Base-by-base conservation (phyloP, 1,284 basidiomycete genomes). In the Megacollybia platyphylla region DNA sequence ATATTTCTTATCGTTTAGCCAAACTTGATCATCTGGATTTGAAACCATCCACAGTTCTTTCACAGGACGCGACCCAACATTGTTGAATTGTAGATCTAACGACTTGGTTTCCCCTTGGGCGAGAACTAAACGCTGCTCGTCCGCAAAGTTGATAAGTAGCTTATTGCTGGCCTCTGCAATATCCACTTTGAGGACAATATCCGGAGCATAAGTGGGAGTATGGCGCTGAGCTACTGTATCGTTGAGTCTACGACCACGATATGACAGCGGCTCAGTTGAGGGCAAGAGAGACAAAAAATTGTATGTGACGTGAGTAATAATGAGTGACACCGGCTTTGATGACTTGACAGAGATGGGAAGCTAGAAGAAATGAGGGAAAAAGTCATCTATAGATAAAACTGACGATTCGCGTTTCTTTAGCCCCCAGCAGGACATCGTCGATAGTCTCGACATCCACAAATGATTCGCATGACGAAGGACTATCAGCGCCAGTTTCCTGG, bases 241-340 rank as follows among this genome's bases (percentile, higher is more conserved):
- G 39, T 88, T 77, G 26, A 88, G 62, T 46, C 85, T 63, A 42
- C 64, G 69, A 17, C 86, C 86, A 13, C 77, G 77, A 36, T 65
- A 66, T 15, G 73, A 64, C 4, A 88, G 63, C 3, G 74, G 63
- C 52, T 88, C 85, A 3, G 54, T 64, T 10, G 66, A 60, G 9
- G 79, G 73, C 26, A 87, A 65, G 26, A 86, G 64, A 6, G 70
- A 71, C 35, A 88, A 67, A 56, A 88, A 88, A 34, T 74, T 57
- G 49, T 82, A 88, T 39, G 63, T 66, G 26, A 69, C 64, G 40
- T 73, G 61, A 4, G 73, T 69, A 28, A 87, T 60, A 20, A 60
- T 59, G n/a, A 88, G 54, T 3, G 68, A 67, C 4, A 68, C 65
- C 1, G 76, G 61, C 39, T 58, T 64, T 3, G 58, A 65, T 20